Evolutionary conservation across 352 stramenopile genomes (phyloP).

Genomic region (Phytophthora cactorum): DNA sequence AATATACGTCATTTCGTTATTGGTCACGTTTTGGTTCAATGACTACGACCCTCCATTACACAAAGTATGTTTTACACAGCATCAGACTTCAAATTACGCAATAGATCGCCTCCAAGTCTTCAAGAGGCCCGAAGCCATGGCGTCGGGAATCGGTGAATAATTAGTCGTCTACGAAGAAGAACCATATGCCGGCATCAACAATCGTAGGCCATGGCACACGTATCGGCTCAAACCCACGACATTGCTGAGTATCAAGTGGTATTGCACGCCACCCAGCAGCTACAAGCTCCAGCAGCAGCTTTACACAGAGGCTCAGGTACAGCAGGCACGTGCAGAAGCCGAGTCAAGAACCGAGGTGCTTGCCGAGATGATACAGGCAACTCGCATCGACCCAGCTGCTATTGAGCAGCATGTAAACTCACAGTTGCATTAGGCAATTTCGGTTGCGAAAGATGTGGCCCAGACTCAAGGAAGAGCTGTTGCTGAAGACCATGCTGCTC

Average conservation of each 20-base stretch:
- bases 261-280: slow-evolving; percentile 1
- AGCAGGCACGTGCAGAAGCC: slow-evolving; percentile 1
- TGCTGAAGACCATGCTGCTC: background rate
- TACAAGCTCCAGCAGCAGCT: slow-evolving; percentile 4
- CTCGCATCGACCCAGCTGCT: background rate
- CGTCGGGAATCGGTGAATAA: background rate
- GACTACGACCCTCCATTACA: background rate
- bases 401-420: slow-evolving; percentile 11
- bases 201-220: slow-evolving; percentile 2
- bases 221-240: slow-evolving; percentile 3
- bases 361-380: slow-evolving; percentile 5
- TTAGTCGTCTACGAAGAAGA: background rate
- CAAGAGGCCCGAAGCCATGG: background rate
- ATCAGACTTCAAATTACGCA: background rate
- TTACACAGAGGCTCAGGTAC: slow-evolving; percentile 2
- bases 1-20: background rate
- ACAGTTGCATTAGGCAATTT: slow-evolving; percentile 8
- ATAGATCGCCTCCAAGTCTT: too few relatives aligned
- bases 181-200: background rate
- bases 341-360: background rate
- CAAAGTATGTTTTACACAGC: background rate
- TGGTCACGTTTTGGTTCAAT: background rate
- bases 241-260: slow-evolving; percentile 5
- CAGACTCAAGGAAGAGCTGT: slow-evolving; percentile 6
- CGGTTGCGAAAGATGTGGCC: slow-evolving; percentile 3